Evolutionary conservation across 352 stramenopile genomes (phyloP).

Genomic region (Globisporangium middletonii): DNA sequence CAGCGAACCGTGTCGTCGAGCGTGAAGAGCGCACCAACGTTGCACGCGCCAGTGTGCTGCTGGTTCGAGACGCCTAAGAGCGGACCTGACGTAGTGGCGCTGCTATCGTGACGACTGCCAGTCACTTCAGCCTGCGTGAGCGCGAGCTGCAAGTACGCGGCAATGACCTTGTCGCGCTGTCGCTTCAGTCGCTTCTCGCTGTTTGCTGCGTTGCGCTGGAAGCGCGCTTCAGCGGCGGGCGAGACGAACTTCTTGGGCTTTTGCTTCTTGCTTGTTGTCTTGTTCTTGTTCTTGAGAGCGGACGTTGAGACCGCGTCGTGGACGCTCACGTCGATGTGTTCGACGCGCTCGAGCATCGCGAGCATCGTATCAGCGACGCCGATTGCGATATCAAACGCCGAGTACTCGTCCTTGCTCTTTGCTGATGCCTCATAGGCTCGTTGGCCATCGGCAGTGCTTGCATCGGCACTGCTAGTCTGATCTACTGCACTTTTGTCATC

Average conservation of each 20-base stretch:
- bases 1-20: constrained; percentile 39
- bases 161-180: constrained; percentile 21
- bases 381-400: constrained; percentile 33
- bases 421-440: background rate
- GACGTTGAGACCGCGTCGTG: too few relatives aligned
- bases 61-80: background rate
- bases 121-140: constrained; percentile 11
- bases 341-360: constrained; percentile 8
- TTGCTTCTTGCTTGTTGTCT: constrained; percentile 4
- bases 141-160: constrained; percentile 37
- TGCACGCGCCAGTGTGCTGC: background rate
- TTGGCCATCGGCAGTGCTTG: background rate
- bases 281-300: background rate
- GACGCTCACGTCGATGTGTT: background rate
- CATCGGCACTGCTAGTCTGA: background rate
- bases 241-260: constrained; percentile 45
- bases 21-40: constrained; percentile 43
- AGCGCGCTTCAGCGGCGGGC: constrained; percentile 36
- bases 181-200: constrained; percentile 35
- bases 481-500: background rate
- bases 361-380: constrained; percentile 44
- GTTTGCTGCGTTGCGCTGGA: constrained; percentile 38
- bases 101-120: background rate
- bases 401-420: constrained; percentile 16
- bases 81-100: too few relatives aligned